Conservation (phyloP, 164 flowering plant genomes). For the Piper longum region DNA sequence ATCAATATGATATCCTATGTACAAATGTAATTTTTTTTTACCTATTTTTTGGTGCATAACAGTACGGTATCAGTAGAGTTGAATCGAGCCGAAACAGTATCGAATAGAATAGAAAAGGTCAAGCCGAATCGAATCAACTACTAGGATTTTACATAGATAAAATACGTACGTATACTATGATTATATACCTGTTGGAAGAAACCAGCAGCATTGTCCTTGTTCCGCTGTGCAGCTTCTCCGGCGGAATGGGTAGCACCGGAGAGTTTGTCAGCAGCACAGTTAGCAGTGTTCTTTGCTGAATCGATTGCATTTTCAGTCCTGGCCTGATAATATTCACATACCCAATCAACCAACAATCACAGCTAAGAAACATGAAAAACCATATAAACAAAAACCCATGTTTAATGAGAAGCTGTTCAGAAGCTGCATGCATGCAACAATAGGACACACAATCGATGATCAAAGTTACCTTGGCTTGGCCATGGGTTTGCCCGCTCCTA, state of each 20-base stretch:
- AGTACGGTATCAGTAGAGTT: too few relatives aligned
- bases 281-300: constrained; percentile 4
- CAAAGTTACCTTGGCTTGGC: constrained; percentile 5
- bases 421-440: background rate
- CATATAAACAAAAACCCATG: too few relatives aligned
- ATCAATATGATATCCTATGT: too few relatives aligned
- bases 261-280: background rate
- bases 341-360: background rate
- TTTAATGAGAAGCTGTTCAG: too few relatives aligned
- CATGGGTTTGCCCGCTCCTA: constrained; percentile 6
- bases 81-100: too few relatives aligned
- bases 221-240: background rate
- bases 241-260: constrained; percentile 1
- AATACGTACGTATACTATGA: too few relatives aligned
- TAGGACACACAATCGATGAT: background rate
- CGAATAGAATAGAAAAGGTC: too few relatives aligned
- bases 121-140: too few relatives aligned
- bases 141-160: too few relatives aligned
- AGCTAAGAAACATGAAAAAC: too few relatives aligned
- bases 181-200: constrained; percentile 4
- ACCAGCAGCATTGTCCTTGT: constrained; percentile 1
- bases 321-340: background rate
- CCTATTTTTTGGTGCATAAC: too few relatives aligned
- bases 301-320: constrained; percentile 1
- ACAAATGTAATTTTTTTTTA: too few relatives aligned